Percentiles rank a stretch among this genome's conserved stretches.
These are phyloP conservation scores for Malania oleifera DNA, from an alignment of 164 flowering plant species.

Conservation along the genomic window DNA sequence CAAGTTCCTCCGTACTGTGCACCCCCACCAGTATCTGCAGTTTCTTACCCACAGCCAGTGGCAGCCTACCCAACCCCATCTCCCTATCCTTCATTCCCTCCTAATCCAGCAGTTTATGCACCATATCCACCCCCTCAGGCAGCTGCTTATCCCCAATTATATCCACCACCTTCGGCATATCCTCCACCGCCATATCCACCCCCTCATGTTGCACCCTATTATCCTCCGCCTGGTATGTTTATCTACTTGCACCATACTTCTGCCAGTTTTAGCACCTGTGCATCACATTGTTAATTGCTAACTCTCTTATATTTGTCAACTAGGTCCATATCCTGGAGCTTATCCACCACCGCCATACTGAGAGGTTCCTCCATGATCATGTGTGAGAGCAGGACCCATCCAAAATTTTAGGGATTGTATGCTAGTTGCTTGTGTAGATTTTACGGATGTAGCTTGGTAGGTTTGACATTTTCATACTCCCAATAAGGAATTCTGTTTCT, in stretches of 20 bases:
- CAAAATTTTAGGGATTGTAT: background rate
- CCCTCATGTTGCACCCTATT: constrained; percentile 30
- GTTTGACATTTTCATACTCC: no score
- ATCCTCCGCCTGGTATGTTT: constrained; percentile 37
- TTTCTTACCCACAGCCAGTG: constrained; percentile 27
- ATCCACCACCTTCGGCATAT: constrained; percentile 41
- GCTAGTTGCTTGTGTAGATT: background rate
- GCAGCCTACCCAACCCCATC: constrained; percentile 23
- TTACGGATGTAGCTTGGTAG: background rate
- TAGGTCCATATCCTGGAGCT: constrained; percentile 30
- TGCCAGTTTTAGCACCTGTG: background rate
- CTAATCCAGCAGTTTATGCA: constrained; percentile 25
- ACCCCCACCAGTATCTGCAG: constrained; percentile 26
- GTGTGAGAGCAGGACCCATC: constrained; percentile 6
- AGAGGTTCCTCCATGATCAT: background rate
- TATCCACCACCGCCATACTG: constrained; percentile 34
- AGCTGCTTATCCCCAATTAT: constrained; percentile 29
- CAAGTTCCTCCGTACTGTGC: constrained; percentile 28
- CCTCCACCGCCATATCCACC: constrained; percentile 55
- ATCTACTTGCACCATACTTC: background rate
- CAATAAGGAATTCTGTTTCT: no score
- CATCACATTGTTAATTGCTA: background rate
- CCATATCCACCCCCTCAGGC: constrained; percentile 30
- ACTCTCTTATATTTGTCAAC: background rate
- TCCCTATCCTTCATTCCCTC: constrained; percentile 34